These are phyloP conservation scores for Durotheca rogersii DNA, from an alignment of 495 filamentous ascomycete genomes.

Conservation along the genomic window DNA sequence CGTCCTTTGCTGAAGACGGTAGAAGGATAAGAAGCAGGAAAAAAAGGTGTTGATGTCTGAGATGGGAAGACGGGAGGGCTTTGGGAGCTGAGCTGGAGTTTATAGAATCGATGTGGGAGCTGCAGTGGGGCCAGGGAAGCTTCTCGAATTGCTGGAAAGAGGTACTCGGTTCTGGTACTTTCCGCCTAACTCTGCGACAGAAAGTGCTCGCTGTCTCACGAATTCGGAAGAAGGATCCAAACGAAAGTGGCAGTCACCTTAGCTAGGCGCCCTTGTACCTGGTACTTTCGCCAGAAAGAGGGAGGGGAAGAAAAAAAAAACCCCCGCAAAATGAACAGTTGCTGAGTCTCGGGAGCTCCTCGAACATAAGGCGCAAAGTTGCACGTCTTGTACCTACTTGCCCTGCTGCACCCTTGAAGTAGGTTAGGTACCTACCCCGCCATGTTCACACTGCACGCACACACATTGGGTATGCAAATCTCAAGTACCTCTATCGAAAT, in stretches of 20 bases:
- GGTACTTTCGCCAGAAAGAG: neutral
- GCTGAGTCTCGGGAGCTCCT: too few species aligned
- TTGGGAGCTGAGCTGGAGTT: conserved; percentile 23
- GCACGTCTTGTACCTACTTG: too few species aligned
- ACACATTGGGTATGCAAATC: too few species aligned
- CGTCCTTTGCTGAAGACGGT: conserved; percentile 2
- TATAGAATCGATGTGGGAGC: conserved; percentile 28
- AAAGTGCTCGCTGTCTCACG: conserved; percentile 16
- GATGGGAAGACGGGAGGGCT: conserved; percentile 10
- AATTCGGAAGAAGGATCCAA: conserved; percentile 16
- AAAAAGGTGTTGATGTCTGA: conserved; percentile 20
- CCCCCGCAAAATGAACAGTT: too few species aligned
- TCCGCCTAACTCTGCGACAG: conserved; percentile 18
- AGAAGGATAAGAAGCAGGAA: neutral
- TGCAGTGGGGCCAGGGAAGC: conserved; percentile 32
- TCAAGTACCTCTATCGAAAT: too few species aligned
- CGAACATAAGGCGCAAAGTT: too few species aligned
- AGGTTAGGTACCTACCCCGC: conserved; percentile 23
- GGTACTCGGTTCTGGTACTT: conserved; percentile 32
- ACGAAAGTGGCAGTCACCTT: neutral
- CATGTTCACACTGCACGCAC: conserved; percentile 3
- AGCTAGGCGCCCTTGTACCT: too few species aligned
- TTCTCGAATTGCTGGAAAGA: conserved; percentile 31
- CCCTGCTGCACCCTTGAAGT: neutral
- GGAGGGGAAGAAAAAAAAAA: too few species aligned